Base-by-base conservation (phyloP, 345 rosid genomes). In the Clausena lansium region DNA sequence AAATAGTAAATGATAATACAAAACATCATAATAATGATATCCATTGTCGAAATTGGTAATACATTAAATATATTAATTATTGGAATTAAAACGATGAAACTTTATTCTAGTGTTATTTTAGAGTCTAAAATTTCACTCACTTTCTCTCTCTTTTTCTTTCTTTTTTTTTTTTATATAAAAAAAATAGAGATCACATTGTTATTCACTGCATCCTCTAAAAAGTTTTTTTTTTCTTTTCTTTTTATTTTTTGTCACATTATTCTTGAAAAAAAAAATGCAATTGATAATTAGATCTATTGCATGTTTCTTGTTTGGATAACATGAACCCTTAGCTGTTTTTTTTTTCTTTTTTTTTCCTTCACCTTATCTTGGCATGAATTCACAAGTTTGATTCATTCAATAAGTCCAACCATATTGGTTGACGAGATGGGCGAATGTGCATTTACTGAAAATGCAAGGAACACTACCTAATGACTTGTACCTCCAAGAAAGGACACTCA, bases 131-230 rank as follows among this genome's bases (percentile, higher is more conserved):
- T 41, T 41, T 41, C 4, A 41, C 15, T 41, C 15, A 2, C 3
- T 41, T 41, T 41, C 47, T 41, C 2, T 30, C 32, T 13, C 4
- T 41, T 11, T 13, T 13, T 13, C 5, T 14, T 13, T 13, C 13
- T 3, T n/a, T n/a, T n/a, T n/a, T n/a, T n/a, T n/a, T n/a, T n/a
- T n/a, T n/a, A n/a, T n/a, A n/a, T n/a, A n/a, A n/a, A n/a, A n/a
- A n/a, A n/a, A 45, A 3, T 13, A 11, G 5, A 45, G 17, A 45
- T 45, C 17, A 45, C 50, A 13, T 45, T 45, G 5, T 13, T 45
- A 13, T 45, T 2, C 5, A 4, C 0, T 0, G 4, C 1, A 45
- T 45, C 17, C 1, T 45, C 0, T 2, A 10, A 11, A 45, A 45
- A 4, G 2, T 45, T 41, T 41, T 11, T 3, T 36, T 45, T 45